phyloP scores from a whole-genome alignment of 768 basidiomycete species.

The Postia placenta region DNA sequence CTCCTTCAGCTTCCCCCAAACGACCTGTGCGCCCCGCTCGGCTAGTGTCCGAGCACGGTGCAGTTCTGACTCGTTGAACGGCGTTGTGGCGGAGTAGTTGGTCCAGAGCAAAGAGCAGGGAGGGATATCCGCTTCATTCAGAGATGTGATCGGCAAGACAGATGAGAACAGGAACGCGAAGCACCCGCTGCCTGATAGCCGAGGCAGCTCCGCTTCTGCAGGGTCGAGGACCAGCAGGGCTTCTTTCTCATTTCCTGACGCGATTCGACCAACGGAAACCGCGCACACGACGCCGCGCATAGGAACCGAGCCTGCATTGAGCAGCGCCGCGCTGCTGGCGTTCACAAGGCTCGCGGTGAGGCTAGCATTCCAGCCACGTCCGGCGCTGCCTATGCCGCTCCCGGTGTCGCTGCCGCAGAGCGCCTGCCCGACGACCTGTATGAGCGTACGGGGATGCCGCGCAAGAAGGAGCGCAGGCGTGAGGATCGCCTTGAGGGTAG shows the following conservation, averaged over 20 bases:
- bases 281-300: constrained; percentile 75
- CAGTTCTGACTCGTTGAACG: constrained; percentile 41
- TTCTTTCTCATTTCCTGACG: constrained; percentile 11
- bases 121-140: constrained; percentile 5
- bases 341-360: constrained; percentile 66
- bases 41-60: constrained; percentile 41
- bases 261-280: constrained; percentile 44
- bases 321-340: constrained; percentile 58
- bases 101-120: constrained; percentile 39
- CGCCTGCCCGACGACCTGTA: constrained; percentile 75
- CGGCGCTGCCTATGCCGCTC: constrained; percentile 16
- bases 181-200: constrained; percentile 44
- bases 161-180: constrained; percentile 60
- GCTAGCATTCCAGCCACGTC: constrained; percentile 29
- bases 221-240: constrained; percentile 47
- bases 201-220: constrained; percentile 33
- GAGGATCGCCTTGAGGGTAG: constrained; percentile 50
- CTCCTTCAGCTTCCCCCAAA: constrained; percentile 45
- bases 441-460: constrained; percentile 61
- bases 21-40: constrained; percentile 33
- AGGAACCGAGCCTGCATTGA: constrained; percentile 65
- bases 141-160: constrained; percentile 23
- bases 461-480: constrained; percentile 59
- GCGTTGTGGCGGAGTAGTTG: constrained; percentile 38
- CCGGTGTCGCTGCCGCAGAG: constrained; percentile 29